Percentiles rank a stretch among this genome's conserved stretches.
These are phyloP conservation scores for Plectranthus barbatus DNA, from an alignment of 257 asterid species.

Conservation along the genomic window DNA sequence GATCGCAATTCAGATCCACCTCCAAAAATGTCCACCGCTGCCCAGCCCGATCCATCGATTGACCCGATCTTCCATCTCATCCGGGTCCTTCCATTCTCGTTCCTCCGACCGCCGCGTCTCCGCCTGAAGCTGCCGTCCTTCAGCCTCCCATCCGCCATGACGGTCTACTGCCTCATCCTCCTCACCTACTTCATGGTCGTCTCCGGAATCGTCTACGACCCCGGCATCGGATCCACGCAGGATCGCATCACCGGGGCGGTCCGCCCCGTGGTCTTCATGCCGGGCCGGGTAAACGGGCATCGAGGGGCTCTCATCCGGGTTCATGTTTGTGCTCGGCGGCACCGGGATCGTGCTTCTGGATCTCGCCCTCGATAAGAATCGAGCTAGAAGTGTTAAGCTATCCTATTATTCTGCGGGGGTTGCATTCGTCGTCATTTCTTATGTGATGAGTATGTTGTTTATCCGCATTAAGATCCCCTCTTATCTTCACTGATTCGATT, in stretches of 20 bases:
- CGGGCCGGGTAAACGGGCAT: slow-evolving; percentile 95
- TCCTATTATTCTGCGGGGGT: slow-evolving; percentile 72
- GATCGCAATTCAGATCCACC: slow-evolving; percentile 9
- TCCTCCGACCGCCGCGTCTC: slow-evolving; percentile 90
- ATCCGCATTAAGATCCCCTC: slow-evolving; percentile 88
- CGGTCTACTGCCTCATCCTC: slow-evolving; percentile 73
- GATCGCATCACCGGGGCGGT: slow-evolving; percentile 75
- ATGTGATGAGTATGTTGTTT: slow-evolving; percentile 90
- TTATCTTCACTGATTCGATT: slow-evolving; percentile 54
- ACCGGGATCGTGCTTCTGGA: slow-evolving; percentile 79
- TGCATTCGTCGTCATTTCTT: slow-evolving; percentile 60
- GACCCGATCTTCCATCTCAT: slow-evolving; percentile 63
- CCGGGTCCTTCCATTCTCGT: slow-evolving; percentile 52
- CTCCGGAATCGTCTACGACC: no score
- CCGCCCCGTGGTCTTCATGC: slow-evolving; percentile 74
- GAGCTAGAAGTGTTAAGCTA: slow-evolving; percentile 78
- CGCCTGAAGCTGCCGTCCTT: slow-evolving; percentile 73
- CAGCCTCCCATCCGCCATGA: slow-evolving; percentile 93
- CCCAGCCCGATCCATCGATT: slow-evolving; percentile 28
- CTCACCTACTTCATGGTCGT: slow-evolving; percentile 95
- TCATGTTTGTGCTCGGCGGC: slow-evolving; percentile 94
- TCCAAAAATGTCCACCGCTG: slow-evolving; percentile 24
- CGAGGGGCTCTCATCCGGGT: slow-evolving; percentile 86
- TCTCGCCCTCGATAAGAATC: slow-evolving; percentile 69
- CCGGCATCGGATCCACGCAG: no score